These are phyloP conservation scores for Dicorynia guianensis DNA, from an alignment of 306 rosid species.

Conservation along the genomic window DNA sequence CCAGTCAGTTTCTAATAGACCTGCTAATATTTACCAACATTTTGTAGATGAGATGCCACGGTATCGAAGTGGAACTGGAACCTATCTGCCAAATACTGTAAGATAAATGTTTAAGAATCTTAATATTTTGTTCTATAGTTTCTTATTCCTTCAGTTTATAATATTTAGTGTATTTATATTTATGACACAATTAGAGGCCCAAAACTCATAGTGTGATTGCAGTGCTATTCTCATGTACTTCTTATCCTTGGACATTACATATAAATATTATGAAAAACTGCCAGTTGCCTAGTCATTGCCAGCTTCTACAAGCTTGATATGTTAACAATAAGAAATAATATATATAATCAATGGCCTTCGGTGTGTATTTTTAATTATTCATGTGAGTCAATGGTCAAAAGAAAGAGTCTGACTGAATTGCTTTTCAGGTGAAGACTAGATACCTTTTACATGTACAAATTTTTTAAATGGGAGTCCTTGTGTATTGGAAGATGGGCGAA, in stretches of 20 bases:
- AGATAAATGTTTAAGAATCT: conserved; percentile 37
- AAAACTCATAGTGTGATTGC: not conserved
- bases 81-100: conserved; percentile 88
- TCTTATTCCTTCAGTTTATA: not conserved
- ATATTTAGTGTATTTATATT: not conserved
- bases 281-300: too few species aligned
- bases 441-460: not conserved
- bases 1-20: conserved; percentile 67
- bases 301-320: too few species aligned
- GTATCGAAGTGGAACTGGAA: conserved; percentile 82
- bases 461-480: not conserved
- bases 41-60: conserved; percentile 73
- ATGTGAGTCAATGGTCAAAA: too few species aligned
- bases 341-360: not conserved
- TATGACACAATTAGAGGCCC: not conserved
- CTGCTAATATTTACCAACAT: conserved; percentile 60
- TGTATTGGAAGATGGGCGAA: not conserved
- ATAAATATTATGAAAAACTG: too few species aligned
- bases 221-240: too few species aligned
- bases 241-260: too few species aligned
- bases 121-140: not conserved
- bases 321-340: too few species aligned
- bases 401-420: not conserved
- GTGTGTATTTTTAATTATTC: not conserved
- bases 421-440: not conserved